These are phyloP conservation scores for Pythium biforme DNA, from an alignment of 352 stramenopile species.

Conservation along the genomic window DNA sequence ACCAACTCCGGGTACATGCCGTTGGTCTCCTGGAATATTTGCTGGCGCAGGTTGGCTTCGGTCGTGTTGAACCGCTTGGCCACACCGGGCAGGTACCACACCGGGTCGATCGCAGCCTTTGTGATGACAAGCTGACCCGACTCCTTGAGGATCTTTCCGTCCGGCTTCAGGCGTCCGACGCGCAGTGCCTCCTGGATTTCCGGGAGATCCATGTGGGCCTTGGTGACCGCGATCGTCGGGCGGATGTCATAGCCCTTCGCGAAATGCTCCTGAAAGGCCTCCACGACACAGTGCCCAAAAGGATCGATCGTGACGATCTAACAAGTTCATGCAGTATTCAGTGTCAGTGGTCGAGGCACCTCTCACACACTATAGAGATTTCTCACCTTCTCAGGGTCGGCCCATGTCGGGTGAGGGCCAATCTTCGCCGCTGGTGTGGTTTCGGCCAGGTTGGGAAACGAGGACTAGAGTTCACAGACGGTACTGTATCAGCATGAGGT, in stretches of 20 bases:
- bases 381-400: conserved; percentile 90
- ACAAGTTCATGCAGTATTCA: conserved; percentile 41
- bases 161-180: conserved; percentile 91
- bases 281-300: conserved; percentile 20
- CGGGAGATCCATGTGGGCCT: conserved; percentile 99
- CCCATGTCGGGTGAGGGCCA: conserved; percentile 95
- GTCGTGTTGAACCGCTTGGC: conserved; percentile 97
- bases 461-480: conserved; percentile 23
- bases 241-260: conserved; percentile 97
- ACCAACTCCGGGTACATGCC: conserved; percentile 99
- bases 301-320: conserved; percentile 37
- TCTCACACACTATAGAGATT: not conserved
- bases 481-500: not conserved
- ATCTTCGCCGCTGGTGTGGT: conserved; percentile 97
- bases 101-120: conserved; percentile 98
- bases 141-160: conserved; percentile 95
- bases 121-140: conserved; percentile 92
- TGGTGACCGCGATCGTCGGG: conserved; percentile 96
- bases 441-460: conserved; percentile 81
- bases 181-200: conserved; percentile 97
- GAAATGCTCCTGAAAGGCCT: conserved; percentile 24
- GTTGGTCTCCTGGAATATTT: conserved; percentile 99
- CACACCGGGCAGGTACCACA: conserved; percentile 99
- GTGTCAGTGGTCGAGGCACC: not conserved
- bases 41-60: conserved; percentile 93